Conservation (phyloP, 805 yeast species). For the Candida ovalis region DNA sequence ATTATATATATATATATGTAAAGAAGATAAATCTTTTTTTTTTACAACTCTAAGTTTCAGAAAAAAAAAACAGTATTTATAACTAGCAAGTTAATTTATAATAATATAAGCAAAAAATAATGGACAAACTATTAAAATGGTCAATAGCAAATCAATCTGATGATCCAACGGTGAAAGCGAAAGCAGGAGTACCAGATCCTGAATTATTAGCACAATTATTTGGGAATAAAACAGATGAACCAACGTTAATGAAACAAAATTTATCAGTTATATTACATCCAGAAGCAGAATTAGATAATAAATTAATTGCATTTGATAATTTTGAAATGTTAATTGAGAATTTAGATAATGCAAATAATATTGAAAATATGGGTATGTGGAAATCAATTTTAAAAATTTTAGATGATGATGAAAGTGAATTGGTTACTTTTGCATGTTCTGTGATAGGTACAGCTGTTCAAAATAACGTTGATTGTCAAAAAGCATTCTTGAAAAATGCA, state of each 20-base stretch:
- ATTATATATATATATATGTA: neutral
- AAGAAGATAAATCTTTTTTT: neutral
- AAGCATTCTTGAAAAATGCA: slow-evolving; percentile 52
- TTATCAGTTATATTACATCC: slow-evolving; percentile 55
- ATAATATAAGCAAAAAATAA: too few species aligned
- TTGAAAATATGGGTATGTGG: slow-evolving; percentile 84
- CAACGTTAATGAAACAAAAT: slow-evolving; percentile 79
- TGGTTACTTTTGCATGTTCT: slow-evolving; percentile 62
- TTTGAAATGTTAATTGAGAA: slow-evolving; percentile 93
- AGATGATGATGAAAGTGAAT: slow-evolving; percentile 36
- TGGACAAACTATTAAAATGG: slow-evolving; percentile 94
- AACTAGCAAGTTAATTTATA: too few species aligned
- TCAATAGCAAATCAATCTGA: slow-evolving; percentile 75
- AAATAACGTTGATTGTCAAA: slow-evolving; percentile 76
- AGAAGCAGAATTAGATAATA: slow-evolving; percentile 58
- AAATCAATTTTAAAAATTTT: slow-evolving; percentile 50
- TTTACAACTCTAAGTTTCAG: neutral
- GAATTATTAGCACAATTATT: slow-evolving; percentile 73
- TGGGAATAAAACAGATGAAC: slow-evolving; percentile 76
- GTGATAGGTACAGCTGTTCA: slow-evolving; percentile 90
- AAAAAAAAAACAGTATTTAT: too few species aligned
- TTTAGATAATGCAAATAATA: slow-evolving; percentile 90
- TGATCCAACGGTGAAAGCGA: slow-evolving; percentile 62
- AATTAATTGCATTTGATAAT: slow-evolving; percentile 78
- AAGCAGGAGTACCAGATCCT: slow-evolving; percentile 74